Evolutionary conservation across 352 stramenopile species (phyloP).

Genomic region (Blastocystis sp.): DNA sequence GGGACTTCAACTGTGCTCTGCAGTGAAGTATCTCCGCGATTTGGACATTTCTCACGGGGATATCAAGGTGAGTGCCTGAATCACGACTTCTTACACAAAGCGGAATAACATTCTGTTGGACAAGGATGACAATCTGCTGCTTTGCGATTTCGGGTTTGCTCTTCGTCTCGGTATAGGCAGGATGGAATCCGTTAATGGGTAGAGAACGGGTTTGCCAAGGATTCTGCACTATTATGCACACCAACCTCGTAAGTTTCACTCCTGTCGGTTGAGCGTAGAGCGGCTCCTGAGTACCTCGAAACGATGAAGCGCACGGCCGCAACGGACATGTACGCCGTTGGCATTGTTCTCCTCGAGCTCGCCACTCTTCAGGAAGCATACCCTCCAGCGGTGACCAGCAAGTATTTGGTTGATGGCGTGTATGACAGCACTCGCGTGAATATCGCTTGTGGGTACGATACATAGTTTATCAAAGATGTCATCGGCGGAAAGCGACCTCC

Average conservation of each 20-base stretch:
- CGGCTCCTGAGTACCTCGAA: constrained; percentile 13
- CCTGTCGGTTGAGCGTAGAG: background rate
- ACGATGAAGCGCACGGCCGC: background rate
- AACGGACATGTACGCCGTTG: constrained; percentile 47
- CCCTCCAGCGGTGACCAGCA: background rate
- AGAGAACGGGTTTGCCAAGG: background rate
- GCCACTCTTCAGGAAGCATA: background rate
- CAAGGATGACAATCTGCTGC: background rate
- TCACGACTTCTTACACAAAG: background rate
- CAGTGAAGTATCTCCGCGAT: constrained; percentile 45
- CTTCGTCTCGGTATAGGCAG: constrained; percentile 6
- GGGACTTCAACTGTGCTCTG: constrained; percentile 21
- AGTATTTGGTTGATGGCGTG: background rate
- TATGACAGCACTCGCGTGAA: background rate
- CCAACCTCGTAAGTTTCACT: background rate
- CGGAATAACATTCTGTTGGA: constrained; percentile 31
- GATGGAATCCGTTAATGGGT: background rate
- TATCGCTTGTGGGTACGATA: background rate
- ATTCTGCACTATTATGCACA: background rate
- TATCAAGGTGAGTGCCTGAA: background rate
- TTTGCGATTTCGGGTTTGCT: constrained; percentile 46
- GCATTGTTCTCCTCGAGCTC: constrained; percentile 43
- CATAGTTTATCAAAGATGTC: constrained; percentile 18
- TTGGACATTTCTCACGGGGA: constrained; percentile 53
- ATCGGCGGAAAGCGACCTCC: constrained; percentile 7